phyloP scores from a whole-genome alignment of 805 yeast genomes.

The Candida easanensis region DNA sequence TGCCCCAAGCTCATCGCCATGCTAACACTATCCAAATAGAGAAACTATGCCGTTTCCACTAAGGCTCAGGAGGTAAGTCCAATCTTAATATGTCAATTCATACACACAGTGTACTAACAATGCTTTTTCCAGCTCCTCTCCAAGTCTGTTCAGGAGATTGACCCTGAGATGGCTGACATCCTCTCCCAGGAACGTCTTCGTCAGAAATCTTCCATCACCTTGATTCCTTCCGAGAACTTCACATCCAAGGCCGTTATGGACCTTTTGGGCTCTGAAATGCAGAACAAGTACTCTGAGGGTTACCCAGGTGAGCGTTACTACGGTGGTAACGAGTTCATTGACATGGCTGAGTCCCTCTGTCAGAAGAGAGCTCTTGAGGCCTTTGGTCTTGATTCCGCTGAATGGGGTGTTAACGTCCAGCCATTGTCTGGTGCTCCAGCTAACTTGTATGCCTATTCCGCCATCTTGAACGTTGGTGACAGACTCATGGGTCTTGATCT shows the following conservation, averaged over 20 bases:
- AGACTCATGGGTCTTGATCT: constrained; percentile 96
- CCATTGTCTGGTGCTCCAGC: constrained; percentile 96
- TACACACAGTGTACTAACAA: background rate
- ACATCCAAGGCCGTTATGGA: constrained; percentile 96
- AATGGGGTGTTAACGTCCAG: constrained; percentile 99
- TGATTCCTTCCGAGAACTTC: constrained; percentile 96
- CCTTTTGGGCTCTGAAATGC: constrained; percentile 96
- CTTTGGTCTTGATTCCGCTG: constrained; percentile 66
- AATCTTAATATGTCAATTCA: background rate
- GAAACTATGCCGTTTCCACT: constrained; percentile 21
- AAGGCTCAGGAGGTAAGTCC: constrained; percentile 16
- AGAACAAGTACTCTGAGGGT: constrained; percentile 98
- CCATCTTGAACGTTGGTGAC: constrained; percentile 84
- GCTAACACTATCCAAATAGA: constrained; percentile 6
- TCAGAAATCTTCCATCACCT: constrained; percentile 89
- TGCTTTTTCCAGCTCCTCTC: constrained; percentile 12
- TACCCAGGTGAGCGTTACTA: constrained; percentile 99
- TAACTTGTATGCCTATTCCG: constrained; percentile 87
- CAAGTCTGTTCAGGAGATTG: constrained; percentile 45
- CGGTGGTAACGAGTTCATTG: constrained; percentile 98
- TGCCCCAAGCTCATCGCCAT: constrained; percentile 1
- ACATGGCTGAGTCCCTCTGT: constrained; percentile 87
- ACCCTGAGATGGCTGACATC: constrained; percentile 75
- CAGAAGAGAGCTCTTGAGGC: constrained; percentile 90
- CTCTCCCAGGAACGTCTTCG: constrained; percentile 80